Evolutionary conservation across 352 stramenopile species (phyloP).

Genomic region (Phytophthora melonis): DNA sequence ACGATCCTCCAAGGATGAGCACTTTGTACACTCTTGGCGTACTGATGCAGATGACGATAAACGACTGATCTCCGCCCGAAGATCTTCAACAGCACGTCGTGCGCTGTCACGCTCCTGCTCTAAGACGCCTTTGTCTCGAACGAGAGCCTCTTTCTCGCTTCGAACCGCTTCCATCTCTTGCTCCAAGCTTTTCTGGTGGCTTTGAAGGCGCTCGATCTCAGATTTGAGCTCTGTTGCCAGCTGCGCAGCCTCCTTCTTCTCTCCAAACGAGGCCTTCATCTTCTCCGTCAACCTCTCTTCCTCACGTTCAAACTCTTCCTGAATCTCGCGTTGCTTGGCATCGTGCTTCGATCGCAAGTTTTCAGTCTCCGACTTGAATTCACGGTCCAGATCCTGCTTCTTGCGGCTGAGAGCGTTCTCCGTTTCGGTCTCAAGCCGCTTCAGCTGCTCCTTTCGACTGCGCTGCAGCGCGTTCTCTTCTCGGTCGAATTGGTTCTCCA

Average conservation of each 20-base stretch:
- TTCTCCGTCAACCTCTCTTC: conserved; percentile 45
- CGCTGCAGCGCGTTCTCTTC: conserved; percentile 64
- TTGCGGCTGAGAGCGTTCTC: conserved; percentile 55
- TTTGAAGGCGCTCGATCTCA: conserved; percentile 38
- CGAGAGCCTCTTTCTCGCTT: conserved; percentile 21
- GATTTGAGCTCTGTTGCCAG: conserved; percentile 38
- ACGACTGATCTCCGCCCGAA: conserved; percentile 13
- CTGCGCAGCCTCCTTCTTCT: conserved; percentile 34
- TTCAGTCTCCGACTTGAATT: conserved; percentile 55
- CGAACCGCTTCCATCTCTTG: conserved; percentile 28
- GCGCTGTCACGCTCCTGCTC: conserved; percentile 16
- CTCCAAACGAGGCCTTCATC: conserved; percentile 39
- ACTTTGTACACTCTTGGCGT: conserved; percentile 20
- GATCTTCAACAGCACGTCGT: conserved; percentile 14
- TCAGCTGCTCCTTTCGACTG: conserved; percentile 72
- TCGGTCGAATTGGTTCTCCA: conserved; percentile 77
- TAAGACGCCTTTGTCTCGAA: conserved; percentile 23
- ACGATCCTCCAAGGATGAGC: conserved; percentile 14
- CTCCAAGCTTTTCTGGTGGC: conserved; percentile 25
- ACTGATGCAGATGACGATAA: conserved; percentile 1
- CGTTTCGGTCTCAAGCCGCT: conserved; percentile 62
- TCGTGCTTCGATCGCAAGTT: conserved; percentile 54
- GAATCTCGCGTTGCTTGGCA: conserved; percentile 53
- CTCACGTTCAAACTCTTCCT: conserved; percentile 47
- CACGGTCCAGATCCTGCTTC: conserved; percentile 67